phyloP scores from a whole-genome alignment of 345 rosid species.

The Aquilaria yunnanensis region DNA sequence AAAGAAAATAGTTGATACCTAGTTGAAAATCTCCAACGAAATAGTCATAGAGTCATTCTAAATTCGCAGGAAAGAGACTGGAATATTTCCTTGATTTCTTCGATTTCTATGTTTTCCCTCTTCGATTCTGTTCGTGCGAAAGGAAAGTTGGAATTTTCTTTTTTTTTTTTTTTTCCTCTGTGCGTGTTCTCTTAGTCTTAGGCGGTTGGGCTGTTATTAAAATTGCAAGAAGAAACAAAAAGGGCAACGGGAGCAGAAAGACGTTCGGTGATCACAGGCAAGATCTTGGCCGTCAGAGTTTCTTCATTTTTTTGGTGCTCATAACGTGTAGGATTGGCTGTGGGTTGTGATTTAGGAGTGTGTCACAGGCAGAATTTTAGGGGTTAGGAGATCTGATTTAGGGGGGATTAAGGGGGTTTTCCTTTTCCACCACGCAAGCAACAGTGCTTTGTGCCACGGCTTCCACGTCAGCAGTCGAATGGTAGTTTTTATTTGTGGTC shows the following conservation, averaged over 20 bases:
- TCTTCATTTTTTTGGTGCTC: not conserved
- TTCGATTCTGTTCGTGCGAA: conserved; percentile 5
- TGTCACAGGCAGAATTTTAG: not conserved
- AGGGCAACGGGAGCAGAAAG: not conserved
- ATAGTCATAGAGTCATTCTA: not conserved
- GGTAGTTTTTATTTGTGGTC: not conserved
- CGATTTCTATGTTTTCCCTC: not conserved
- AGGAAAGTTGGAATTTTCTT: not conserved
- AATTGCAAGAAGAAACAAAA: not conserved
- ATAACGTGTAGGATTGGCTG: not conserved
- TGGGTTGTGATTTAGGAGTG: not conserved
- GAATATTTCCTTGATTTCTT: not conserved
- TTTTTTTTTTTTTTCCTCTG: not conserved
- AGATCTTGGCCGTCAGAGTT: not conserved
- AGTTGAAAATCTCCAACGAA: not conserved
- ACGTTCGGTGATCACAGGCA: not conserved
- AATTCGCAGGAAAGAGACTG: not conserved
- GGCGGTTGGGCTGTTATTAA: conserved; percentile 10
- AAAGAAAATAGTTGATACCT: conserved; percentile 2
- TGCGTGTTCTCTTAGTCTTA: not conserved
- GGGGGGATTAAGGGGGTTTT: not conserved
- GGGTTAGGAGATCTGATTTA: not conserved
- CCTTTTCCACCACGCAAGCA: conserved; percentile 6
- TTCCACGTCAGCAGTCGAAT: conserved; percentile 10
- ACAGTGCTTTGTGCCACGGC: not conserved